Evolutionary conservation across 2,329 filamentous ascomycete genomes (phyloP).

Genomic region (Coniella vitis): DNA sequence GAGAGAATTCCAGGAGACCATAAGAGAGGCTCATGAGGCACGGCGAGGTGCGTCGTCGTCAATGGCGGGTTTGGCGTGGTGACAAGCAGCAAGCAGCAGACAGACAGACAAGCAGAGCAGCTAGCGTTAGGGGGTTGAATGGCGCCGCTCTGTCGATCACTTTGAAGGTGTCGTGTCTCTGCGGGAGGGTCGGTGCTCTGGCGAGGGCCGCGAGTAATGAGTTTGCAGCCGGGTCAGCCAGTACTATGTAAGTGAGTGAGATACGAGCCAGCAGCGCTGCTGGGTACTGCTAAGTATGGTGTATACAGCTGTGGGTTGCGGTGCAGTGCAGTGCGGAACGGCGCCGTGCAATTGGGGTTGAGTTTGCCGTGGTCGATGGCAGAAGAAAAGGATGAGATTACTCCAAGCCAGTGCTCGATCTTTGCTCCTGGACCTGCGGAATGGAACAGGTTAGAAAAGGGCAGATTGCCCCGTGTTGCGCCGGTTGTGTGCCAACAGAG

Average conservation of each 20-base stretch:
- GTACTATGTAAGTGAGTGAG: no score
- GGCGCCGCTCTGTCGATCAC: constrained; percentile 5
- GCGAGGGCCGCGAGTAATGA: constrained; percentile 3
- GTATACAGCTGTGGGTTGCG: no score
- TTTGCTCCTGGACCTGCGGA: background rate
- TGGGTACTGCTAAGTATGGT: no score
- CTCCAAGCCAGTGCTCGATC: no score
- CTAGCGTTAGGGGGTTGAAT: constrained; percentile 12
- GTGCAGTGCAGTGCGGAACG: no score
- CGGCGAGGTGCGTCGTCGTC: constrained; percentile 5
- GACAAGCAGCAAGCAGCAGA: no score
- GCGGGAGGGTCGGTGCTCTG: background rate
- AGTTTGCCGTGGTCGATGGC: no score
- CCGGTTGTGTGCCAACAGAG: constrained; percentile 3
- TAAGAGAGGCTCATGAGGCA: constrained; percentile 14
- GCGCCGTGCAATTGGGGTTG: no score
- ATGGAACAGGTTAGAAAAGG: background rate
- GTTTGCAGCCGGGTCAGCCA: background rate
- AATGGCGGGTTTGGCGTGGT: constrained; percentile 9
- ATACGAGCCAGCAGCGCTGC: no score
- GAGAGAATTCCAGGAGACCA: constrained; percentile 11
- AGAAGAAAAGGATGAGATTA: background rate
- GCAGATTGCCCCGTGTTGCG: constrained; percentile 1
- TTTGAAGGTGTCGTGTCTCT: constrained; percentile 1
- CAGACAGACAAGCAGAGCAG: constrained; percentile 16